Evolutionary conservation across 2,329 filamentous ascomycete species (phyloP), one percentile per base, ranked within the genome.

Genomic region (Fusarium incarnatum): DNA sequence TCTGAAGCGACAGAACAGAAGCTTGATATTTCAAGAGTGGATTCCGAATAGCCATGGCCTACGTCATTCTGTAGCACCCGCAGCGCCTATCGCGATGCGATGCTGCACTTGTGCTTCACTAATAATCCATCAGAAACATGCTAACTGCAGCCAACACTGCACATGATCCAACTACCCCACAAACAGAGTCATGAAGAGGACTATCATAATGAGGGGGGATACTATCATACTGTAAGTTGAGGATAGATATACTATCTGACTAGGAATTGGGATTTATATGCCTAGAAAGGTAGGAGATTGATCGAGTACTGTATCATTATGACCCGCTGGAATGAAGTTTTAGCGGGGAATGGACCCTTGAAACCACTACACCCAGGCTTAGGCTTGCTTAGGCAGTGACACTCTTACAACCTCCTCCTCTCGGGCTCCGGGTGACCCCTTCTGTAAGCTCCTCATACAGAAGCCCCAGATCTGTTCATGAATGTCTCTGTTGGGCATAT

Each of bases 41-140:
- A 67, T 56, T 66, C 28, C 22, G n/a, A 18, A 50, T 50, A 50
- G 57, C 56, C 60, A 27, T 46, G 69, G 56, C 63, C 66, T 75
- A 75, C 73, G 73, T 75, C 73, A 75, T 74, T 62, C 25, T 48
- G 68, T 73, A 74, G 66, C 63, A 53, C 61, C 45, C 57, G 49
- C 65, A 59, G 50, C 68, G 65, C 64, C 60, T 61, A 71, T 71
- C 64, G 56, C 60, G 60, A 66, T 67, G 15, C 56, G 63, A 67
- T 54, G 56, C 60, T 69, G 60, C 60, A 70, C 23, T 56, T 40
- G 53, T 56, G 55, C 61, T 64, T 68, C 61, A 67, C 27, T 55
- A 46, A 57, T 32, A 40, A 60, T 44, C 57, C 45, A 47, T 56
- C 42, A 25, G 34, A 50, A 41, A 50, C 25, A 55, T 27, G 50